phyloP scores from a whole-genome alignment of 768 basidiomycete genomes.

The Boletus barrowsii region DNA sequence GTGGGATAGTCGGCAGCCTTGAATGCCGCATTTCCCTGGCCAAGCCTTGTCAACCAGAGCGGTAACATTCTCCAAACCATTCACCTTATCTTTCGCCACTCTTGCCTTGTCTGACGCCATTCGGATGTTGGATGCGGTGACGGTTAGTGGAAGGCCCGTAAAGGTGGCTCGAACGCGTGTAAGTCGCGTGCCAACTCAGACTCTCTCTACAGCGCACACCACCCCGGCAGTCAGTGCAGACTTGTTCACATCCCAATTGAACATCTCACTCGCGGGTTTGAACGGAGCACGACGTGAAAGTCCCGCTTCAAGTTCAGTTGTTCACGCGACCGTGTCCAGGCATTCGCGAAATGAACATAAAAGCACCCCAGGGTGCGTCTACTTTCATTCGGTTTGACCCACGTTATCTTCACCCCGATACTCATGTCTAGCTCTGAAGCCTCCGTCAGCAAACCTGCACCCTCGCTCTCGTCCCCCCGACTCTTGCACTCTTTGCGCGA shows the following conservation, averaged over 20 bases:
- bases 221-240: too few species aligned
- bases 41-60: not conserved
- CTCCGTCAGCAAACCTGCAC: constrained; percentile 57
- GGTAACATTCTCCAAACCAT: not conserved
- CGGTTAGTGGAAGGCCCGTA: not conserved
- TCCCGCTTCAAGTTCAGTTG: not conserved
- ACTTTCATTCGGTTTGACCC: not conserved
- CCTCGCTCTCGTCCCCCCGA: constrained; percentile 43
- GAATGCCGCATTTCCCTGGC: constrained; percentile 85
- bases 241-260: not conserved
- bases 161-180: too few species aligned
- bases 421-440: constrained; percentile 35
- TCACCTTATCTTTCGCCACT: constrained; percentile 33
- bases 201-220: too few species aligned
- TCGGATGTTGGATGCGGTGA: constrained; percentile 2
- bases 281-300: not conserved
- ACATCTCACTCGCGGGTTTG: not conserved
- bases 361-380: constrained; percentile 27
- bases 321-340: constrained; percentile 1
- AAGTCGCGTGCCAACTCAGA: too few species aligned
- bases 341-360: constrained; percentile 5
- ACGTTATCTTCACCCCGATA: not conserved
- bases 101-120: constrained; percentile 37
- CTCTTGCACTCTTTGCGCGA: constrained; percentile 72
- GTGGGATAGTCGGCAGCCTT: constrained; percentile 72